Evolutionary conservation across 163 green algal species (phyloP).

Genomic region (Scenedesmus sp.): DNA sequence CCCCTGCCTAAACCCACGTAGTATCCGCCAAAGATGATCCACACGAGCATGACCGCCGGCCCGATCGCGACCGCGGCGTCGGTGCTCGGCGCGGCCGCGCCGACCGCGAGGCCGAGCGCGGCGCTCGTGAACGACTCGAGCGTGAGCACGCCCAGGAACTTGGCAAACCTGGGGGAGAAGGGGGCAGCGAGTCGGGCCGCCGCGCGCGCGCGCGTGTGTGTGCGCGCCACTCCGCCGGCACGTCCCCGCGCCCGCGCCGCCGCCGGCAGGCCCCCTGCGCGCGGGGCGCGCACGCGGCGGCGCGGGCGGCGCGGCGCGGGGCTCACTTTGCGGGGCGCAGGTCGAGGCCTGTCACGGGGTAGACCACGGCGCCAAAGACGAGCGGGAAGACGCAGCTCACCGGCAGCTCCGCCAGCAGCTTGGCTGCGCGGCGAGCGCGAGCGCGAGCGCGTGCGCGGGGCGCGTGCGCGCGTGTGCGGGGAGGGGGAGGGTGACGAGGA

Average conservation of each 20-base stretch:
- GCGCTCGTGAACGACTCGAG: slow-evolving; percentile 72
- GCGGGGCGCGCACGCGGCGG: no score
- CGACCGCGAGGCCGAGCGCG: slow-evolving; percentile 88
- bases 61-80: slow-evolving; percentile 92
- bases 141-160: slow-evolving; percentile 84
- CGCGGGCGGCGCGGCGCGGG: no score
- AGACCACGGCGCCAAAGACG: slow-evolving; percentile 87
- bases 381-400: slow-evolving; percentile 89
- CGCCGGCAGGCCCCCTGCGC: no score
- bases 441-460: neutral
- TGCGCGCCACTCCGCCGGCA: no score
- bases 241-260: no score
- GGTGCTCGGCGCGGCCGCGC: slow-evolving; percentile 77
- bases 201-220: no score
- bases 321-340: slow-evolving; percentile 35
- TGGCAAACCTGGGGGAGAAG: slow-evolving; percentile 65
- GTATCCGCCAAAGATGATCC: slow-evolving; percentile 95
- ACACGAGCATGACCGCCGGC: slow-evolving; percentile 92
- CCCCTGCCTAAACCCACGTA: slow-evolving; percentile 65
- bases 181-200: no score
- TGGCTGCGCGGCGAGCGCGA: slow-evolving; percentile 76
- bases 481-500: neutral
- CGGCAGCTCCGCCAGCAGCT: slow-evolving; percentile 93
- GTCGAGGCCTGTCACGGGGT: slow-evolving; percentile 90
- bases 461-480: neutral